Conservation (phyloP, 352 stramenopile genomes). For the Phytophthora europaea region DNA sequence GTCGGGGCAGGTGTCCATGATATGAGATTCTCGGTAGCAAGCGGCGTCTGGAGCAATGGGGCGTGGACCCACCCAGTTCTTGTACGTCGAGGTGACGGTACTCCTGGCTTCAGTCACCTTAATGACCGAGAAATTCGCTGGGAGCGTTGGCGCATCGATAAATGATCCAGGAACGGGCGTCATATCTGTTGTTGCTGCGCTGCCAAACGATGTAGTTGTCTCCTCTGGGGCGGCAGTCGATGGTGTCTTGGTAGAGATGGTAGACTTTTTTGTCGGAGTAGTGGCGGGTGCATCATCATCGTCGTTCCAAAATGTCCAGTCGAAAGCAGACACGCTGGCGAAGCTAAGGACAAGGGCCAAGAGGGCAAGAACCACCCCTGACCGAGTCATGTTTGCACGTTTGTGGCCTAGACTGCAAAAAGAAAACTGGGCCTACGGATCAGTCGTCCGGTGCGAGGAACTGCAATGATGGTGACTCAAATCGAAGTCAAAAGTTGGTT, state of each 20-base stretch:
- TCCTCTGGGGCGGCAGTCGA: not conserved
- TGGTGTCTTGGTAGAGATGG: not conserved
- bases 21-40: not conserved
- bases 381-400: not conserved
- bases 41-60: not conserved
- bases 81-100: not conserved
- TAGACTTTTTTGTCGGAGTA: not conserved
- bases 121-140: not conserved
- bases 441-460: not conserved
- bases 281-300: not conserved
- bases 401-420: not conserved
- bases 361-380: not conserved
- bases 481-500: not conserved
- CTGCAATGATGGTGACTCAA: not conserved
- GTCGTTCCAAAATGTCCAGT: not conserved
- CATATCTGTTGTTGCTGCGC: not conserved
- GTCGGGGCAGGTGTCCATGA: not conserved
- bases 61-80: not conserved
- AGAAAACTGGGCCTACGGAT: not conserved
- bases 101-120: not conserved
- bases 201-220: not conserved
- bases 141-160: not conserved
- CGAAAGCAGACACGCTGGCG: not conserved
- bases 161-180: not conserved
- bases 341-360: not conserved